phyloP scores from a whole-genome alignment of 1,139 yeast species.

The Geotrichum reessii region DNA sequence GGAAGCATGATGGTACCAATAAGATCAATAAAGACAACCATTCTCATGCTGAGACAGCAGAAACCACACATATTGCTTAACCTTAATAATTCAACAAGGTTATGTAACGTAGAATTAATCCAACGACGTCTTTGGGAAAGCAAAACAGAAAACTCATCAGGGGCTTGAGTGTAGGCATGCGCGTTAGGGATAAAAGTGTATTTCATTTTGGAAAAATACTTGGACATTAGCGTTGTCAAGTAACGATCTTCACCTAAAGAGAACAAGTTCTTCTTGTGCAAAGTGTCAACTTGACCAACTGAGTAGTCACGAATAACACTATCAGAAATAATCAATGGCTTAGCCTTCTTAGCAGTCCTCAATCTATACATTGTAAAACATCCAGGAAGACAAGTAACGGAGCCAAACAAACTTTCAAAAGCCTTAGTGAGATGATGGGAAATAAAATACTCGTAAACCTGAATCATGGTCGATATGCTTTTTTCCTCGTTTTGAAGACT shows the following conservation, averaged over 20 bases:
- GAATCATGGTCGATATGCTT: conserved; percentile 40
- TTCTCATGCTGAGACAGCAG: conserved; percentile 43
- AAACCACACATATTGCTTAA: conserved; percentile 41
- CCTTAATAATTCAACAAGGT: conserved; percentile 40
- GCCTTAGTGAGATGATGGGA: conserved; percentile 42
- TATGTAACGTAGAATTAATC: conserved; percentile 44
- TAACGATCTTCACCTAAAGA: conserved; percentile 43
- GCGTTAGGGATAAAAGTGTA: conserved; percentile 41
- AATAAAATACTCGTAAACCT: conserved; percentile 41
- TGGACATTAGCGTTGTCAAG: conserved; percentile 39
- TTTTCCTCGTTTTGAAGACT: conserved; percentile 37
- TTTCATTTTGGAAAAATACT: conserved; percentile 38
- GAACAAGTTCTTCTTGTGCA: conserved; percentile 41
- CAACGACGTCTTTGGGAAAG: conserved; percentile 43
- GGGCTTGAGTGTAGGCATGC: conserved; percentile 40
- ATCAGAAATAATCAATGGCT: conserved; percentile 38
- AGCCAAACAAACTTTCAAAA: conserved; percentile 40
- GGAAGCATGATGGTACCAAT: conserved; percentile 41
- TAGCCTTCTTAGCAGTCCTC: conserved; percentile 36
- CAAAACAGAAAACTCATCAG: conserved; percentile 40
- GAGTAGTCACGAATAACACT: conserved; percentile 39
- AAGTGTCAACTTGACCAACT: conserved; percentile 37
- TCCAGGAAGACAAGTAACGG: conserved; percentile 42
- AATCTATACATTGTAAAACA: conserved; percentile 41
- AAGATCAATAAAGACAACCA: conserved; percentile 39